Conservation (phyloP, 495 filamentous ascomycete species). For the Xylaria longipes region DNA sequence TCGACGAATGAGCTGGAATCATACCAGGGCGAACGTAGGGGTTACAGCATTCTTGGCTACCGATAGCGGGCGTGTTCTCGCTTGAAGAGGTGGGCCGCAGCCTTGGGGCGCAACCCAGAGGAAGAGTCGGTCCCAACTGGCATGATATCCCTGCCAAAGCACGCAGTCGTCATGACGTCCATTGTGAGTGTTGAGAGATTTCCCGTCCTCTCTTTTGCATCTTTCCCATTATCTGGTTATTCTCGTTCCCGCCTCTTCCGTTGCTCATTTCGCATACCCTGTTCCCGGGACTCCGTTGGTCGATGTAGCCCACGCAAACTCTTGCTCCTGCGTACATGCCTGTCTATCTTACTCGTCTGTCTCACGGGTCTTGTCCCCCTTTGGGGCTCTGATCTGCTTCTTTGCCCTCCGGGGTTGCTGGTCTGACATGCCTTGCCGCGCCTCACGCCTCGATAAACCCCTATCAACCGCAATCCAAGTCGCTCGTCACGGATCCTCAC, state of each 20-base stretch:
- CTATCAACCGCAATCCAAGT: conserved; percentile 1
- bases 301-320: conserved; percentile 7
- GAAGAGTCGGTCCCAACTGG: conserved; percentile 1
- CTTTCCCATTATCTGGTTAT: neutral
- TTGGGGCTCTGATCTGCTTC: conserved; percentile 23
- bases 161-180: conserved; percentile 20
- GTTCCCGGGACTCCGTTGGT: neutral
- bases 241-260: neutral
- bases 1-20: neutral
- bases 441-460: neutral
- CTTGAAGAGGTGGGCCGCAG: conserved; percentile 6
- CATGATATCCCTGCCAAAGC: conserved; percentile 23
- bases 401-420: neutral
- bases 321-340: conserved; percentile 1
- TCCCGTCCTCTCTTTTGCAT: neutral
- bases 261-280: neutral
- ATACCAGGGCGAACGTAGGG: neutral
- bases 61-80: conserved; percentile 4
- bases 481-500: conserved; percentile 2
- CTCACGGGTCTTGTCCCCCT: conserved; percentile 19
- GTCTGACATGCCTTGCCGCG: conserved; percentile 18
- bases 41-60: conserved; percentile 8
- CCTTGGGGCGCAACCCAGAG: conserved; percentile 9
- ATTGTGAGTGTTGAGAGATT: conserved; percentile 19
- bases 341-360: conserved; percentile 20